These are phyloP conservation scores for Tetrahymena borealis DNA, from an alignment of 73 alveolate genomes.

Conservation along the genomic window DNA sequence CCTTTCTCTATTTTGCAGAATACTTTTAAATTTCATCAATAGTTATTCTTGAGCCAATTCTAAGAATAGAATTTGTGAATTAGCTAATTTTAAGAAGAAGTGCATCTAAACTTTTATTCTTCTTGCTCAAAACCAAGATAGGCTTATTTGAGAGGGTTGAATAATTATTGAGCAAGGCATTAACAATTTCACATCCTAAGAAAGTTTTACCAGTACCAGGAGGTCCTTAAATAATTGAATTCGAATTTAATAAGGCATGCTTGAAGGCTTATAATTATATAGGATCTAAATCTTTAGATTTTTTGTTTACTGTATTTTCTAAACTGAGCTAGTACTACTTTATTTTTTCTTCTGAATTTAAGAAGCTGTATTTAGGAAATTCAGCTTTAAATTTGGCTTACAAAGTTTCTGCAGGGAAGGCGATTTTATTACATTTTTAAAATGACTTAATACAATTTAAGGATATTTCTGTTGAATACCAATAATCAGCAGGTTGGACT, in stretches of 20 bases:
- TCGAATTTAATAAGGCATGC: neutral
- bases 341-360: neutral
- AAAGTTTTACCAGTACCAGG: slow-evolving; percentile 94
- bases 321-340: neutral
- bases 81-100: neutral
- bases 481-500: neutral
- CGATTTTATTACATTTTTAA: neutral
- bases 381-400: neutral
- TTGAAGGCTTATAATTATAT: neutral
- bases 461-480: neutral
- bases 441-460: neutral
- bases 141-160: neutral
- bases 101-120: slow-evolving; percentile 29
- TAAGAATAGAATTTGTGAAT: slow-evolving; percentile 26
- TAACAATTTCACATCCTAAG: slow-evolving; percentile 62
- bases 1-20: neutral
- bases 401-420: neutral
- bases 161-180: slow-evolving; percentile 9
- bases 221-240: slow-evolving; percentile 82
- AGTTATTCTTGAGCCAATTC: slow-evolving; percentile 75
- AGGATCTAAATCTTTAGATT: neutral
- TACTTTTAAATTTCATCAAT: slow-evolving; percentile 27
- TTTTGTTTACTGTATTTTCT: neutral
- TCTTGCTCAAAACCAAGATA: slow-evolving; percentile 10
- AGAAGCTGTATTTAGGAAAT: neutral